Evolutionary conservation across 2,329 filamentous ascomycete species (phyloP), one percentile per base, ranked within the genome.

Genomic region (Kalmusia sp.): DNA sequence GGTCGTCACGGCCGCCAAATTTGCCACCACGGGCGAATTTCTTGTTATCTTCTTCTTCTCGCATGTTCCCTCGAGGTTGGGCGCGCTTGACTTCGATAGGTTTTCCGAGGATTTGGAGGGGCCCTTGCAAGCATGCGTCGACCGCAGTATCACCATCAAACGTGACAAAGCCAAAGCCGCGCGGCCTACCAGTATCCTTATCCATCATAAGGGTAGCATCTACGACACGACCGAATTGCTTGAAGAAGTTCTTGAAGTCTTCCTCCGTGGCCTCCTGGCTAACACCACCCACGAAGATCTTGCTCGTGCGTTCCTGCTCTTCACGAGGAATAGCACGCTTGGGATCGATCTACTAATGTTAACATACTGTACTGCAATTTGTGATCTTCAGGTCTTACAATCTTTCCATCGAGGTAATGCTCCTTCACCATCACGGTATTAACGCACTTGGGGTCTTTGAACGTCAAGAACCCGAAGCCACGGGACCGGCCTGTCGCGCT

Each of bases 371-470:
- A 28, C 11, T 3, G 4, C n/a, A 47, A 21, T 3, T 4, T 1
- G 14, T 21, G n/a, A n/a, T 14, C 2, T 5, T 8, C 35, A 22
- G n/a, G 2, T 79, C 91, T 81, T 84, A 98, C 95, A 75, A 99
- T 97, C 77, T 99, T 99, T 57, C 95, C 95, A 72, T 99, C 95
- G 19, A 99, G 84, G 66, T 93, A 96, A 75, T 99, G 95, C 74
- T 99, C 95, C 78, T 99, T 99, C 58, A 99, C 95, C 95, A 99
- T 99, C 60, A 99, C 95, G 63, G 92, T 96, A 73, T 99, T 99
- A 62, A 99, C 95, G 3, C 92, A 96, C 79, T 96, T 96, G 41
- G 95, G 90, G 70, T 99, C 95, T 73, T 91, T 96, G 82, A 99
- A 99, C 0, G 95, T 99, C 57, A 99, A 82, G 78, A 99, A 99